Conservation (phyloP, 176 grass and related monocot genomes). For the Thinopyrum elongatum region DNA sequence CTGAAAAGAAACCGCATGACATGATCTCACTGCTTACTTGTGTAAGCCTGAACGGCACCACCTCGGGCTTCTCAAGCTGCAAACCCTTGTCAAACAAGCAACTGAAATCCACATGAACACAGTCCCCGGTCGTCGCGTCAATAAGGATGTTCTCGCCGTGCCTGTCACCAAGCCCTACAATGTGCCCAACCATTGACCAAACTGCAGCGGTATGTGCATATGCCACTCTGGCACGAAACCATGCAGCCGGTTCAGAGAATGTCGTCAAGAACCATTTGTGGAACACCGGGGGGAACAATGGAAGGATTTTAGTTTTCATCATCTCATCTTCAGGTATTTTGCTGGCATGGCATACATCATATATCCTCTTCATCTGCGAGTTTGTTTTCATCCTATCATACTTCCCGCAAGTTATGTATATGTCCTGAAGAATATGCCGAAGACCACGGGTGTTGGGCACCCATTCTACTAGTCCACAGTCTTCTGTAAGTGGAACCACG, state of each 20-base stretch:
- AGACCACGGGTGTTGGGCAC: slow-evolving; percentile 87
- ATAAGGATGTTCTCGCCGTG: slow-evolving; percentile 97
- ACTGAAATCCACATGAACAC: slow-evolving; percentile 95
- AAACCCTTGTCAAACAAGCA: slow-evolving; percentile 93
- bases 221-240: slow-evolving; percentile 88
- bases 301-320: slow-evolving; percentile 78
- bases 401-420: slow-evolving; percentile 81
- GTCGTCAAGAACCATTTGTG: slow-evolving; percentile 95
- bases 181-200: slow-evolving; percentile 99
- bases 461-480: slow-evolving; percentile 96
- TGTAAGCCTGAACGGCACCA: slow-evolving; percentile 95
- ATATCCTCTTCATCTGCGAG: slow-evolving; percentile 80
- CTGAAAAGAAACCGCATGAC: not conserved
- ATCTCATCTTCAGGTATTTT: slow-evolving; percentile 84
- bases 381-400: slow-evolving; percentile 77
- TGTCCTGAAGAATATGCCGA: slow-evolving; percentile 94
- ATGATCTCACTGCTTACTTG: slow-evolving; percentile 46
- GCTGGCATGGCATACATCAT: slow-evolving; percentile 52
- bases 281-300: slow-evolving; percentile 91
- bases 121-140: slow-evolving; percentile 81
- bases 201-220: slow-evolving; percentile 86
- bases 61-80: slow-evolving; percentile 80
- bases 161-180: slow-evolving; percentile 89
- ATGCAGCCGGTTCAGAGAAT: slow-evolving; percentile 97
- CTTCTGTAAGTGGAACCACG: slow-evolving; percentile 92